Percentiles rank a stretch among this genome's conserved stretches.
These are phyloP conservation scores for Phoma sp. DNA, from an alignment of 2,329 filamentous ascomycete species.

Conservation along the genomic window DNA sequence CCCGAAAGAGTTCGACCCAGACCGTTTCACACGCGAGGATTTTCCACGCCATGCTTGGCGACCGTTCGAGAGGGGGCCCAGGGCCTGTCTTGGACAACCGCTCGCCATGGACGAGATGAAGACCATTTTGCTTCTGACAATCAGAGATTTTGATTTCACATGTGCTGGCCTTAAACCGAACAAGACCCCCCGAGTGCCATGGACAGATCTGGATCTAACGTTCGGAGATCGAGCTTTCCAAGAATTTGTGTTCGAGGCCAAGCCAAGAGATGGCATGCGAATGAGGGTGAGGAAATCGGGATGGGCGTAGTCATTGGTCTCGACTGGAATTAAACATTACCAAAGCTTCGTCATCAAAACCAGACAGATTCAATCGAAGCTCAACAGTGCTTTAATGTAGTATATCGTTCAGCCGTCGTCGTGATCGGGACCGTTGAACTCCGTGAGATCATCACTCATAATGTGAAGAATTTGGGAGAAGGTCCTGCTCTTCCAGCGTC, in stretches of 20 bases:
- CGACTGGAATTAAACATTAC: neutral
- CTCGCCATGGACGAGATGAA: slow-evolving; percentile 61
- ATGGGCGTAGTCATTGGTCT: slow-evolving; percentile 9
- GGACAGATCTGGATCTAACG: slow-evolving; percentile 34
- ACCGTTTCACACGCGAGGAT: slow-evolving; percentile 48
- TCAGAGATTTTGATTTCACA: slow-evolving; percentile 58
- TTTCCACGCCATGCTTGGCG: slow-evolving; percentile 58
- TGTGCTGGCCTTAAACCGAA: slow-evolving; percentile 36
- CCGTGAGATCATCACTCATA: slow-evolving; percentile 59
- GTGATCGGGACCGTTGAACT: slow-evolving; percentile 23
- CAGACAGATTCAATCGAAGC: too few relatives aligned
- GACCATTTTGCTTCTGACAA: slow-evolving; percentile 57
- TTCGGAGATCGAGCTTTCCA: slow-evolving; percentile 43
- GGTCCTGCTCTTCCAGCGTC: slow-evolving; percentile 58
- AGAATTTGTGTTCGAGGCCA: slow-evolving; percentile 40
- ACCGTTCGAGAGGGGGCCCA: slow-evolving; percentile 61
- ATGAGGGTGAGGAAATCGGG: slow-evolving; percentile 36
- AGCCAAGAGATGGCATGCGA: slow-evolving; percentile 39
- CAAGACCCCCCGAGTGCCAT: slow-evolving; percentile 30
- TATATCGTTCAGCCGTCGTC: slow-evolving; percentile 3
- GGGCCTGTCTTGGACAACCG: slow-evolving; percentile 65
- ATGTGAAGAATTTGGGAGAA: slow-evolving; percentile 60
- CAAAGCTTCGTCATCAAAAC: neutral
- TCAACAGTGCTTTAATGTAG: neutral
- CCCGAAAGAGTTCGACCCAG: slow-evolving; percentile 37